These are phyloP conservation scores for Fomitiporia mediterranea DNA, from an alignment of 1,284 basidiomycete genomes.

Conservation along the genomic window DNA sequence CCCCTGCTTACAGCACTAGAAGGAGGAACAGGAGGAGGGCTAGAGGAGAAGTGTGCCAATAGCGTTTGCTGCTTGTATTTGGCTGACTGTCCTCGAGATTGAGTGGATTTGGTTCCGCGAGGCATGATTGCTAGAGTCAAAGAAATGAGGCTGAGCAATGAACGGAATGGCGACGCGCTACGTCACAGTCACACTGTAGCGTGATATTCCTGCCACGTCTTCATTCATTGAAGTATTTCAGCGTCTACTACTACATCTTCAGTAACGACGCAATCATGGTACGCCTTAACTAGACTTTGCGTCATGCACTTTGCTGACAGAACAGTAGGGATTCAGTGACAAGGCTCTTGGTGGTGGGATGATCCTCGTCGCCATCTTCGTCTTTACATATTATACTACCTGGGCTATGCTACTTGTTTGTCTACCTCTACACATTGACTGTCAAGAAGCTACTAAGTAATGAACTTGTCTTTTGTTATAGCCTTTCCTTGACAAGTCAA, in stretches of 20 bases:
- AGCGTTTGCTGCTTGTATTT: slow-evolving; percentile 18
- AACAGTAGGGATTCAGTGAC: slow-evolving; percentile 69
- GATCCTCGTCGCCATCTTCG: slow-evolving; percentile 70
- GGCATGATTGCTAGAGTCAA: slow-evolving; percentile 9
- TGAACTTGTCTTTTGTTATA: slow-evolving; percentile 32
- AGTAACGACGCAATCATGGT: slow-evolving; percentile 10
- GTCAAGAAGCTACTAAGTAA: background rate
- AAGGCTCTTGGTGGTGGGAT: slow-evolving; percentile 76
- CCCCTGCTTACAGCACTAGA: too few relatives aligned
- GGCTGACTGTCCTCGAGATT: background rate
- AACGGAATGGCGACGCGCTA: background rate
- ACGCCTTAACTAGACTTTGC: background rate
- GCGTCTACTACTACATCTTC: background rate
- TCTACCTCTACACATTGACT: slow-evolving; percentile 19
- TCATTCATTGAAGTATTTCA: too few relatives aligned
- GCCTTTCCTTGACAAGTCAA: slow-evolving; percentile 81
- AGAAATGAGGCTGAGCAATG: background rate
- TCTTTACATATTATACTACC: slow-evolving; percentile 86
- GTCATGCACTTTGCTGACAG: background rate
- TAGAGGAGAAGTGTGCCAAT: slow-evolving; percentile 10
- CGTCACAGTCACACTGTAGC: slow-evolving; percentile 33
- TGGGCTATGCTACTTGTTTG: slow-evolving; percentile 86
- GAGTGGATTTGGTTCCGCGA: background rate
- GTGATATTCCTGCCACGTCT: slow-evolving; percentile 39
- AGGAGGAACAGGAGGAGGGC: slow-evolving; percentile 3